phyloP scores from a whole-genome alignment of 345 rosid genomes.

The Conringia planisiliqua region DNA sequence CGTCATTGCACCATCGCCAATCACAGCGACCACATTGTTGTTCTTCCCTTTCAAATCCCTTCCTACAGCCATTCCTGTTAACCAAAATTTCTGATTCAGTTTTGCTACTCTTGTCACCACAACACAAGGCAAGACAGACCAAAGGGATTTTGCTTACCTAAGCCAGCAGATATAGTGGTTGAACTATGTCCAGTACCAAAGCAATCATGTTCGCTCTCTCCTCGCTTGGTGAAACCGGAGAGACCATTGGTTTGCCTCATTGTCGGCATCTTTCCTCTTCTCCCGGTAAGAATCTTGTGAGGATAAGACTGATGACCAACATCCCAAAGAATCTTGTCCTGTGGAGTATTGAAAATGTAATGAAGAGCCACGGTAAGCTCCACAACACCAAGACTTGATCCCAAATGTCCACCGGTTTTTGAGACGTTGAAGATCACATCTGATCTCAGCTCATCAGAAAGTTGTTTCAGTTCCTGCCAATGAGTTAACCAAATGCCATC shows the following conservation, averaged over 20 bases:
- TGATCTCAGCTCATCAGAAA: conserved; percentile 80
- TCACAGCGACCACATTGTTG: conserved; percentile 75
- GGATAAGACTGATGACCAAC: conserved; percentile 99
- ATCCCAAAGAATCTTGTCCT: conserved; percentile 91
- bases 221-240: conserved; percentile 82
- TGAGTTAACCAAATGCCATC: background rate
- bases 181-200: conserved; percentile 97
- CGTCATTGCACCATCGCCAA: conserved; percentile 99
- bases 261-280: conserved; percentile 91
- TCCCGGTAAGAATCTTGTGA: conserved; percentile 89
- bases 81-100: background rate
- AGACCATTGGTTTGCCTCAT: conserved; percentile 88
- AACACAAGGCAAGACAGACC: background rate
- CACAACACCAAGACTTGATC: conserved; percentile 97
- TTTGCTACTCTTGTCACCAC: background rate
- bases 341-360: conserved; percentile 85
- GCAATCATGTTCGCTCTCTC: conserved; percentile 90
- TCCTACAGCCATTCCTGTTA: conserved; percentile 90
- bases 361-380: conserved; percentile 99
- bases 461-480: conserved; percentile 75
- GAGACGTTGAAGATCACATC: conserved; percentile 94
- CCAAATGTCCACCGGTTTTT: conserved; percentile 91
- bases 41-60: conserved; percentile 80
- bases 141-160: conserved; percentile 46
- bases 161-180: conserved; percentile 90